Percentiles rank a stretch among this genome's conserved stretches.
phyloP scores from a whole-genome alignment of 192 early-diverging fungal genomes.

The Podila epicladia region DNA sequence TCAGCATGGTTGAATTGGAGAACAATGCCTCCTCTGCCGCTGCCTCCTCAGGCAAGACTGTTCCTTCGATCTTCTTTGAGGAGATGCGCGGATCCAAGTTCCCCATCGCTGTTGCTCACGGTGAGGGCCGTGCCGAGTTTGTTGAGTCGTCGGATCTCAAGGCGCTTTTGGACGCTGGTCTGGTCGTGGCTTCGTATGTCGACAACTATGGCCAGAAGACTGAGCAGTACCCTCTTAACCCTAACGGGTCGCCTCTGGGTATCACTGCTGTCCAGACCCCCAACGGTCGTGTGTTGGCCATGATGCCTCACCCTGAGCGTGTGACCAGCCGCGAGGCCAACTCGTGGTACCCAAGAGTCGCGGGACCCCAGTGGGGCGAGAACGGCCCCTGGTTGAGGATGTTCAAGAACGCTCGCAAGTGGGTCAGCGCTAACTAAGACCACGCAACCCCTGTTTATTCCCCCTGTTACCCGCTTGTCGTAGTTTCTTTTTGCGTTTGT shows the following conservation, averaged over 20 bases:
- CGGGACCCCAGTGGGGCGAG: constrained; percentile 68
- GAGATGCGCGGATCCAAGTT: constrained; percentile 92
- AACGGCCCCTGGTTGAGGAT: constrained; percentile 91
- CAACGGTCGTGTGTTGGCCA: constrained; percentile 89
- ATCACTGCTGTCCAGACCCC: constrained; percentile 87
- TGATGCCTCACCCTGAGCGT: constrained; percentile 99
- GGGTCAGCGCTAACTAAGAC: constrained; percentile 67
- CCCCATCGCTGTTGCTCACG: constrained; percentile 97
- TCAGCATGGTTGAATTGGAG: constrained; percentile 78
- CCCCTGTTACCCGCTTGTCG: background rate
- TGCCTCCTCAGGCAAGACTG: background rate
- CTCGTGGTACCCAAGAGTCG: constrained; percentile 80
- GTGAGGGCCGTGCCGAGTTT: constrained; percentile 95
- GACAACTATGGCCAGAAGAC: constrained; percentile 83
- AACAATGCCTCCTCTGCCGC: constrained; percentile 14
- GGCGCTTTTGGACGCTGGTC: constrained; percentile 55
- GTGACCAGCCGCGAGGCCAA: constrained; percentile 85
- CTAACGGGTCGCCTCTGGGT: constrained; percentile 90
- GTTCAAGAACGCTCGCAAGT: constrained; percentile 92
- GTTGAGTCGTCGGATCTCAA: constrained; percentile 49
- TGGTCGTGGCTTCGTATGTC: constrained; percentile 81
- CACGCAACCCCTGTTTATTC: background rate
- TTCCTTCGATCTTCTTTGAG: constrained; percentile 80
- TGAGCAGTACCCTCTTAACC: constrained; percentile 95
- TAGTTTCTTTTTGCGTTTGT: background rate